phyloP scores from a whole-genome alignment of 2,329 filamentous ascomycete genomes.

The Arthroderma sp. region DNA sequence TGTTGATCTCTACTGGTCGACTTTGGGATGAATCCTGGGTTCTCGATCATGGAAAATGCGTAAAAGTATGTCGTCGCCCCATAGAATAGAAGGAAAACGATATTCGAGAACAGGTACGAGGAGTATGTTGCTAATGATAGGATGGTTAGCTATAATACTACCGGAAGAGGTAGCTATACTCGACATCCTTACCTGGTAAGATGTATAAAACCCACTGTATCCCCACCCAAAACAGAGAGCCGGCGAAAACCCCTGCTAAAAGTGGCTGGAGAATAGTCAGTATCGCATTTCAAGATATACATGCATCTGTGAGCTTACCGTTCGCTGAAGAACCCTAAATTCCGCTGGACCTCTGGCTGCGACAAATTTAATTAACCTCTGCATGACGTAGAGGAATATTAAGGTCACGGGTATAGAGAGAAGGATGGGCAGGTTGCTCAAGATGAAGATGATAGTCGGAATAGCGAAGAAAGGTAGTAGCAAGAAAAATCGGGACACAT shows the following conservation, averaged over 20 bases:
- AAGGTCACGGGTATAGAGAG: slow-evolving; percentile 60
- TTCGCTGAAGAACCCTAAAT: slow-evolving; percentile 82
- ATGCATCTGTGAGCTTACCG: slow-evolving; percentile 41
- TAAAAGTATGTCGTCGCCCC: slow-evolving; percentile 74
- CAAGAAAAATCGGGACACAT: slow-evolving; percentile 79
- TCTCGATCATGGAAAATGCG: slow-evolving; percentile 66
- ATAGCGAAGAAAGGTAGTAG: slow-evolving; percentile 73
- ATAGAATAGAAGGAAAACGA: slow-evolving; percentile 55
- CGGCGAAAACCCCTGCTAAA: slow-evolving; percentile 85
- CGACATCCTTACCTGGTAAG: slow-evolving; percentile 47
- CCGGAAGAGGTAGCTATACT: not conserved
- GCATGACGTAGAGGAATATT: slow-evolving; percentile 51
- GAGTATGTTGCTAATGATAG: slow-evolving; percentile 48
- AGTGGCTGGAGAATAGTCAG: slow-evolving; percentile 51
- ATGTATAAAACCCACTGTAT: slow-evolving; percentile 62
- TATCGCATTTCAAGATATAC: slow-evolving; percentile 1
- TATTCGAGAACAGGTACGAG: slow-evolving; percentile 58
- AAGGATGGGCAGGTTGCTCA: slow-evolving; percentile 62
- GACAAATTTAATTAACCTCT: slow-evolving; percentile 64
- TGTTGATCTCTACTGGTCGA: slow-evolving; percentile 79
- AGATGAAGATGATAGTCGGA: slow-evolving; percentile 54
- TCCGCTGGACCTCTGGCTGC: slow-evolving; percentile 72
- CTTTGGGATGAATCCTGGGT: slow-evolving; percentile 89
- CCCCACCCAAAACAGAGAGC: slow-evolving; percentile 67
- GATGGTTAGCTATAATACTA: slow-evolving; percentile 9